phyloP scores from a whole-genome alignment of 345 rosid genomes.

The Erodium maritimum region DNA sequence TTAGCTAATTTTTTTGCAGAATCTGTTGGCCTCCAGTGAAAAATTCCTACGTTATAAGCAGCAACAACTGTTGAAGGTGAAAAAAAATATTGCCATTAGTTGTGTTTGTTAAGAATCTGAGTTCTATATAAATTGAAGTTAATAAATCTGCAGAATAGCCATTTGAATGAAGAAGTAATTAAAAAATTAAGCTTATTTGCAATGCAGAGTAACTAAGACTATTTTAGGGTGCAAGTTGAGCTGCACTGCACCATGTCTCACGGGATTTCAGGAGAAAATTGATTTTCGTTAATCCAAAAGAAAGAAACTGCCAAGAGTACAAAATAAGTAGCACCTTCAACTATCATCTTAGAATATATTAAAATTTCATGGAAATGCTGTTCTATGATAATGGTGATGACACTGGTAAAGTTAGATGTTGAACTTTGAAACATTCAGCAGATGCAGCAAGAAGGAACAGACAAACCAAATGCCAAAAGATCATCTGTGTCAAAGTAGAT shows the following conservation, averaged over 20 bases:
- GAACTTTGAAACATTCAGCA: too few relatives aligned
- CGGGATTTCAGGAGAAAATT: too few relatives aligned
- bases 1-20: slow-evolving; percentile 67
- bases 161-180: too few relatives aligned
- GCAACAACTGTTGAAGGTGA: slow-evolving; percentile 49
- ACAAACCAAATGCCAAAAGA: background rate
- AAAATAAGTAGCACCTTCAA: too few relatives aligned
- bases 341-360: background rate
- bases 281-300: too few relatives aligned
- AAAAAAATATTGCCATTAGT: slow-evolving; percentile 3
- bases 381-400: background rate
- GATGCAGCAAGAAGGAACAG: background rate
- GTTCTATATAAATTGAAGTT: background rate
- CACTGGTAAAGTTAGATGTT: too few relatives aligned
- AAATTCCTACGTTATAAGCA: slow-evolving; percentile 90
- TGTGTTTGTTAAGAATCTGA: background rate
- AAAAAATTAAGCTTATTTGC: too few relatives aligned
- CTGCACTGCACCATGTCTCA: too few relatives aligned
- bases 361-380: background rate
- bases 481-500: background rate
- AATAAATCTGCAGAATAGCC: background rate
- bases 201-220: too few relatives aligned
- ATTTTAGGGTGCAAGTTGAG: too few relatives aligned
- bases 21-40: slow-evolving; percentile 95
- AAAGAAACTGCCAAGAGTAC: too few relatives aligned